Base-by-base conservation (phyloP, 305 asterid genomes). In the Rubia peregrina region DNA sequence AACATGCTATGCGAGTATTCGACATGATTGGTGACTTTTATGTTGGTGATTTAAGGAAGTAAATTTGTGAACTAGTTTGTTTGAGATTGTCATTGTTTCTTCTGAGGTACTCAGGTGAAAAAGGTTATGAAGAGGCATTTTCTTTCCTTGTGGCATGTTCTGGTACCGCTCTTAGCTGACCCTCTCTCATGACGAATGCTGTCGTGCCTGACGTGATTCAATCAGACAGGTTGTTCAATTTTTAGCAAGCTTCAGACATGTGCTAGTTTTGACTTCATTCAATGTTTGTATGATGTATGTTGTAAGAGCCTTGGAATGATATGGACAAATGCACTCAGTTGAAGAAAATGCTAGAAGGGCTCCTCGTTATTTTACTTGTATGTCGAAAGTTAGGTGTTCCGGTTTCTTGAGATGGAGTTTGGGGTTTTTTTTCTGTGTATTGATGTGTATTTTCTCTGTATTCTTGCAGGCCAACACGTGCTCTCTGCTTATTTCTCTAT, bases 1-100 rank as follows among this genome's bases (percentile, higher is more conserved):
- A 92, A 74, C 96, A 92, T 82, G 95, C 91, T 42, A 85, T 95
- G 8, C 89, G 95, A 17, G 94, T 89, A 69, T 89, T 88, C 68
- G 96, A 92, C 78, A 84, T 92, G 94, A 87, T 92, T 61, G 94
- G 87, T 70, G 98, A 92, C 80, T 92, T 86, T 24, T 83, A 76
- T 87, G 72, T 89, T 73, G 96, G 96, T 53, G 82, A 88, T 65
- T 70, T 92, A 71, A 82, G 75, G 72, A 80, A 76, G 70, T 85
- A 76, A 78, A 17, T 66, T n/a, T 67, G 42, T 69, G 22, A 36
- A 68, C 55, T 1, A 21, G 46, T 10, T 43, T 61, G 57, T 66
- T 8, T n/a, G 42, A 67, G n/a, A 65, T 65, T 17, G 22, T 62
- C 67, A 63, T 65, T 40, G 42, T 66, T 68, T 60, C 67, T 65